Evolutionary conservation across 2,329 filamentous ascomycete genomes (phyloP).

Genomic region (Monosporascus cannonballus): DNA sequence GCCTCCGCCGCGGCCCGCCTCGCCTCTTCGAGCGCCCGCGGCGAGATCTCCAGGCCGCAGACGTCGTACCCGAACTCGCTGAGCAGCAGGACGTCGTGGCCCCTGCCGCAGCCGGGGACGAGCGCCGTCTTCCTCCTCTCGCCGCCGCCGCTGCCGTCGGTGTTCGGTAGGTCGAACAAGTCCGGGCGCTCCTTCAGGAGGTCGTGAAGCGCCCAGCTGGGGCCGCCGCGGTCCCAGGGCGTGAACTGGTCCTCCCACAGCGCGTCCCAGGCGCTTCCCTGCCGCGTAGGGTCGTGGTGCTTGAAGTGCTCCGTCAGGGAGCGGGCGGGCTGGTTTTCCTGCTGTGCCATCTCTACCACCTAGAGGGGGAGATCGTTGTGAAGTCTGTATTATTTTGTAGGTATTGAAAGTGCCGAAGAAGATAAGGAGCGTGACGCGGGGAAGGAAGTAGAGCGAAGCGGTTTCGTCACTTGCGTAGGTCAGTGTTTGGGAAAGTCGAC

Average conservation of each 20-base stretch:
- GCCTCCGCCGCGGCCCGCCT: conserved; percentile 32
- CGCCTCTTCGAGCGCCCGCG: conserved; percentile 39
- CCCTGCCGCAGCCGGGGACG: conserved; percentile 76
- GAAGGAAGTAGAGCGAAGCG: too few species aligned
- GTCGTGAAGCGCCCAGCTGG: conserved; percentile 48
- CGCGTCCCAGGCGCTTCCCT: conserved; percentile 38
- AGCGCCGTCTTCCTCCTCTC: conserved; percentile 48
- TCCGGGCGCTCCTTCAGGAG: conserved; percentile 39
- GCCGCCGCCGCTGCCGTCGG: neutral
- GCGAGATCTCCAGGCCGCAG: conserved; percentile 65
- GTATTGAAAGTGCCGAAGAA: too few species aligned
- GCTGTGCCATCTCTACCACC: too few species aligned
- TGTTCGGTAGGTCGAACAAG: conserved; percentile 28
- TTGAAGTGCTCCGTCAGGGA: conserved; percentile 28
- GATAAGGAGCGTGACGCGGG: too few species aligned
- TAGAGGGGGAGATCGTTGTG: too few species aligned
- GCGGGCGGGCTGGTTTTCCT: neutral
- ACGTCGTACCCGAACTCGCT: conserved; percentile 71
- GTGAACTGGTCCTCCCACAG: conserved; percentile 40
- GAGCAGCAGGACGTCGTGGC: conserved; percentile 74
- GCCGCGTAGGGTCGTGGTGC: conserved; percentile 25
- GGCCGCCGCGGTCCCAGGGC: conserved; percentile 52
- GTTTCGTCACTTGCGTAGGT: too few species aligned
- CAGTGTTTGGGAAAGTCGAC: too few species aligned
- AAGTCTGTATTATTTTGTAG: too few species aligned